These are phyloP conservation scores for Aspergillus thermomutatus DNA, from an alignment of 2,329 filamentous ascomycete genomes.

Conservation along the genomic window DNA sequence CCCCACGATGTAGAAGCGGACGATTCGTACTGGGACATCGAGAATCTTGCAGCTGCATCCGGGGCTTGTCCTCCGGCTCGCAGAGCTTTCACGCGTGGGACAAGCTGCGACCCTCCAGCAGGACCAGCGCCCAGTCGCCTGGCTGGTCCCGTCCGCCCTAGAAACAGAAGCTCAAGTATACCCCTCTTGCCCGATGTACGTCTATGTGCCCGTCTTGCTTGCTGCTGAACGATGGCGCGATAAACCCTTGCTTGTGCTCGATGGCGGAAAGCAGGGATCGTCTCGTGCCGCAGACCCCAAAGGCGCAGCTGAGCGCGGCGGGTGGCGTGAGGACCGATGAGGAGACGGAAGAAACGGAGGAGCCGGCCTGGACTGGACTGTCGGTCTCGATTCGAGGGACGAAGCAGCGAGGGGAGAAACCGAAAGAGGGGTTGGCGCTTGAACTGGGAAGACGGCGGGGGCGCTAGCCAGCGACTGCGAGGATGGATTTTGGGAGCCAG, in stretches of 20 bases:
- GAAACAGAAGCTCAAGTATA: conserved; percentile 25
- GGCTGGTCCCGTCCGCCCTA: conserved; percentile 19
- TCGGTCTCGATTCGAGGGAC: conserved; percentile 16
- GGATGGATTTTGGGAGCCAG: conserved; percentile 25
- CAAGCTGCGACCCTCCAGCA: conserved; percentile 5
- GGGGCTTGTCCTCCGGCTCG: conserved; percentile 15
- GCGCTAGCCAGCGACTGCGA: conserved; percentile 18
- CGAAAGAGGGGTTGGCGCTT: conserved; percentile 14
- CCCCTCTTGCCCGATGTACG: conserved; percentile 25
- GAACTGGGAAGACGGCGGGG: conserved; percentile 14
- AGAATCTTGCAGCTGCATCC: conserved; percentile 13
- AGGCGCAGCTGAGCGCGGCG: conserved; percentile 64
- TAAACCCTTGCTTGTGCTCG: conserved; percentile 74
- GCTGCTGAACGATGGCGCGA: conserved; percentile 64
- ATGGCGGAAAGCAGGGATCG: conserved; percentile 67
- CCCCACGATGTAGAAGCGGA: conserved; percentile 23
- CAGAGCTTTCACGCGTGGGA: conserved; percentile 10
- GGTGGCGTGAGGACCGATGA: conserved; percentile 65
- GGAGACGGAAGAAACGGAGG: conserved; percentile 52
- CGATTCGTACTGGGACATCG: conserved; percentile 24
- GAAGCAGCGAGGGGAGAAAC: conserved; percentile 12
- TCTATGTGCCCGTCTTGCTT: conserved; percentile 53
- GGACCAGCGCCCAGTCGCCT: conserved; percentile 3
- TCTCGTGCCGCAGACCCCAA: conserved; percentile 69
- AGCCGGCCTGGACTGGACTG: conserved; percentile 18